Conservation (phyloP, 371 early-diverging fungal species). For the Circinella umbellata region DNA sequence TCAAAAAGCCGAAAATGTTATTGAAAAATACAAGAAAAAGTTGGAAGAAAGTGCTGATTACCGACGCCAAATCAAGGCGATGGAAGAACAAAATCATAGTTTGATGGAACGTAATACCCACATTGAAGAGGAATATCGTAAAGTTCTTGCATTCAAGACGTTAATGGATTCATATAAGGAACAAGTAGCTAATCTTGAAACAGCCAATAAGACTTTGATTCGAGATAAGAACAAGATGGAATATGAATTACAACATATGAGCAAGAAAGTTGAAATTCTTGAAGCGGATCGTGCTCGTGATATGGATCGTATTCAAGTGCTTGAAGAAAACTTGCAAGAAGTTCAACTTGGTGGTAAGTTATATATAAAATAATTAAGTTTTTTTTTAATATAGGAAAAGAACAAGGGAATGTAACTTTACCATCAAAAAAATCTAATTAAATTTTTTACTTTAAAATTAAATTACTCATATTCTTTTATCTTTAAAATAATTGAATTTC, state of each 20-base stretch:
- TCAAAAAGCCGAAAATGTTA: slow-evolving; percentile 88
- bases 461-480: not conserved
- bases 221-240: slow-evolving; percentile 77
- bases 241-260: slow-evolving; percentile 69
- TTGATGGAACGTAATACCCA: slow-evolving; percentile 69
- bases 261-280: slow-evolving; percentile 64
- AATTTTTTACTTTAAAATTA: no score
- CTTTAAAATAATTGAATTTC: no score
- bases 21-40: slow-evolving; percentile 95
- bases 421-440: no score
- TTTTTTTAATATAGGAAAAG: no score
- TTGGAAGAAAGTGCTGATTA: slow-evolving; percentile 87
- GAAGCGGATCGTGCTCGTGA: slow-evolving; percentile 72
- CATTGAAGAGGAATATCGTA: slow-evolving; percentile 88
- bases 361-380: not conserved
- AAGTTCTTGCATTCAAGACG: slow-evolving; percentile 77
- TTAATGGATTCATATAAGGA: slow-evolving; percentile 89
- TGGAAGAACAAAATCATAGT: slow-evolving; percentile 81
- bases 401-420: no score
- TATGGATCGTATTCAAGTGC: slow-evolving; percentile 72
- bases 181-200: slow-evolving; percentile 76
- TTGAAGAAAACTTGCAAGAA: slow-evolving; percentile 86
- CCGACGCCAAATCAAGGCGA: slow-evolving; percentile 74
- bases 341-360: slow-evolving; percentile 71
- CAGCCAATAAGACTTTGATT: slow-evolving; percentile 66